Conservation (phyloP, 257 asterid species). For the Jaltomata sinuosa region DNA sequence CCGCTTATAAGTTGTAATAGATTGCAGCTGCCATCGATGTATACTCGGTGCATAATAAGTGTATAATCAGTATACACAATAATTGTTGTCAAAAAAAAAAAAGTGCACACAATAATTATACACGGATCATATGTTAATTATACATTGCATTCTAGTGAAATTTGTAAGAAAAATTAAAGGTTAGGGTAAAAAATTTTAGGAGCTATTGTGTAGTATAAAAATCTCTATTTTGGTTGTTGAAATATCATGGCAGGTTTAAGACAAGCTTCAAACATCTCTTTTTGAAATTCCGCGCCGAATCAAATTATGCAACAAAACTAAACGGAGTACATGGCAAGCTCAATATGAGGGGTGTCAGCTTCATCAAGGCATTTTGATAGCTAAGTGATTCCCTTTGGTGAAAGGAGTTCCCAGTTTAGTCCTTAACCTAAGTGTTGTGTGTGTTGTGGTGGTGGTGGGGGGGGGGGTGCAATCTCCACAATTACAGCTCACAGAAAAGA, state of each 20-base stretch:
- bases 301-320: background rate
- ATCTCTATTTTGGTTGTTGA: too few relatives aligned
- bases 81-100: too few relatives aligned
- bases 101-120: too few relatives aligned
- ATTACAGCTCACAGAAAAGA: background rate
- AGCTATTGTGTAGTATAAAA: too few relatives aligned
- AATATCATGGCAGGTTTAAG: background rate
- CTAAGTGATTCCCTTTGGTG: background rate
- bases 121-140: too few relatives aligned
- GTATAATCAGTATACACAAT: background rate
- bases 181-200: too few relatives aligned
- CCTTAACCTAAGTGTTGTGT: background rate
- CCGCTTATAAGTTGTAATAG: background rate
- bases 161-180: too few relatives aligned
- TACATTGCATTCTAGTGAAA: too few relatives aligned
- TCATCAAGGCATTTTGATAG: background rate
- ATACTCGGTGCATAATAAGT: too few relatives aligned
- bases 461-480: too few relatives aligned
- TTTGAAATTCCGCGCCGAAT: background rate
- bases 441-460: too few relatives aligned
- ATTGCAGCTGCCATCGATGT: too few relatives aligned
- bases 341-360: background rate
- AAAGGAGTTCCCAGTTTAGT: background rate
- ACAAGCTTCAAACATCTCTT: background rate
- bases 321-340: background rate